Percentiles rank a stretch among this genome's conserved stretches.
phyloP scores from a whole-genome alignment of 495 filamentous ascomycete genomes.

The Aspergillus conjunctus region DNA sequence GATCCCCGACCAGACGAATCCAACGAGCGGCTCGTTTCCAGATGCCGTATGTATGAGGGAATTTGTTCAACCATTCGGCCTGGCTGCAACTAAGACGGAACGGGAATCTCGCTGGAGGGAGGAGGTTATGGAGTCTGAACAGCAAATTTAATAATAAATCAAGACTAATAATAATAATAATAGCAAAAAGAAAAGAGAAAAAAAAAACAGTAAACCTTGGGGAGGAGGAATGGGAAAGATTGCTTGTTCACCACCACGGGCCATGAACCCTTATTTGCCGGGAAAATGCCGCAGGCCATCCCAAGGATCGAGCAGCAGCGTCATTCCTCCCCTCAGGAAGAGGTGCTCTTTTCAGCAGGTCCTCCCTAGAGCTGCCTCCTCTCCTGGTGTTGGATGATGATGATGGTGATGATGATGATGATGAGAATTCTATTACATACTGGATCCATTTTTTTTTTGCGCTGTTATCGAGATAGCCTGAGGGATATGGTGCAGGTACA shows the following conservation, averaged over 20 bases:
- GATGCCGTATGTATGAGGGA: conserved; percentile 24
- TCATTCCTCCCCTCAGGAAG: background rate
- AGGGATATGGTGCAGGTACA: no score
- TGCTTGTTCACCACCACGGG: background rate
- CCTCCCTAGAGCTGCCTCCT: background rate
- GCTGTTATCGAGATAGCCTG: no score
- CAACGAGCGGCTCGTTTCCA: conserved; percentile 3
- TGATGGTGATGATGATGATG: background rate
- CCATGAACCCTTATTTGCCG: conserved; percentile 1
- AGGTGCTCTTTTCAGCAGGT: background rate
- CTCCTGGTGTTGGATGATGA: background rate
- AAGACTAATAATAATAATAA: background rate
- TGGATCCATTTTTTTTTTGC: no score
- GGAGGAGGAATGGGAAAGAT: background rate
- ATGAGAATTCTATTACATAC: background rate
- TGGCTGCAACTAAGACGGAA: conserved; percentile 25
- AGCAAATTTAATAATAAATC: background rate
- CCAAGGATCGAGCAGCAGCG: no score
- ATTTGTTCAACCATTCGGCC: conserved; percentile 24
- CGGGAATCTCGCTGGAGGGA: conserved; percentile 18
- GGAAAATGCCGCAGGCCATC: conserved; percentile 16
- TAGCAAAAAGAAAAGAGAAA: background rate
- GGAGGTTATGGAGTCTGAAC: background rate
- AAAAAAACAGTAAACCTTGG: background rate
- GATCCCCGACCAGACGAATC: conserved; percentile 3